Evolutionary conservation across 192 early-diverging fungal species (phyloP).

Genomic region (Chytriomyces sp.): DNA sequence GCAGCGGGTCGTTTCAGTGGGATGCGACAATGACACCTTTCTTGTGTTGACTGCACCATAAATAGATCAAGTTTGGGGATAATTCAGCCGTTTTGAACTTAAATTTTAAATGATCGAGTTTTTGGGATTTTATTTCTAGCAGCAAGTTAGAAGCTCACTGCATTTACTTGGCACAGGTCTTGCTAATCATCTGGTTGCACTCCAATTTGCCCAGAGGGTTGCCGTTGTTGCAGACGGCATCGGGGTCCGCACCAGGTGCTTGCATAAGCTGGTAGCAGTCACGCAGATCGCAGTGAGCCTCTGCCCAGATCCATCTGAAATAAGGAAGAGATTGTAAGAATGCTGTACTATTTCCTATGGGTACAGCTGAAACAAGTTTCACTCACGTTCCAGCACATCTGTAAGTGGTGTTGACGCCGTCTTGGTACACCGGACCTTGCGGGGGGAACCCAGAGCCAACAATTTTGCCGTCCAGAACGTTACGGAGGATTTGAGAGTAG

Average conservation of each 20-base stretch:
- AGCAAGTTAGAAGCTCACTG: too few species aligned
- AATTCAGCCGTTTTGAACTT: too few species aligned
- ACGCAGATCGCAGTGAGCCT: constrained; percentile 7
- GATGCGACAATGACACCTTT: not conserved
- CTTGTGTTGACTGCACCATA: not conserved
- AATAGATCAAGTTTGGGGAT: too few species aligned
- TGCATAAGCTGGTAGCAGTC: not conserved
- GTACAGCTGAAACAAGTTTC: too few species aligned
- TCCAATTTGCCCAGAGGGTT: not conserved
- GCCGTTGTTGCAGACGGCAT: not conserved
- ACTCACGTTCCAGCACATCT: constrained; percentile 23
- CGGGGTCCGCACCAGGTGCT: not conserved
- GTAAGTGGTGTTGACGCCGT: not conserved
- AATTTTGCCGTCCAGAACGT: constrained; percentile 12
- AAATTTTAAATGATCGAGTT: too few species aligned
- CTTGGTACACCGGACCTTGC: constrained; percentile 9
- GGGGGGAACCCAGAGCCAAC: constrained; percentile 23
- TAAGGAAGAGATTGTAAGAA: too few species aligned
- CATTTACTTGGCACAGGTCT: not conserved
- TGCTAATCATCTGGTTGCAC: not conserved
- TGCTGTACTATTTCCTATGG: too few species aligned
- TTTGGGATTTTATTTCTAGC: too few species aligned
- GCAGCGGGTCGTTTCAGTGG: not conserved
- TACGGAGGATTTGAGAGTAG: constrained; percentile 1
- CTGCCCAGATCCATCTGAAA: constrained; percentile 11